These are phyloP conservation scores for Lepidium africanum DNA, from an alignment of 345 rosid genomes.

Conservation along the genomic window DNA sequence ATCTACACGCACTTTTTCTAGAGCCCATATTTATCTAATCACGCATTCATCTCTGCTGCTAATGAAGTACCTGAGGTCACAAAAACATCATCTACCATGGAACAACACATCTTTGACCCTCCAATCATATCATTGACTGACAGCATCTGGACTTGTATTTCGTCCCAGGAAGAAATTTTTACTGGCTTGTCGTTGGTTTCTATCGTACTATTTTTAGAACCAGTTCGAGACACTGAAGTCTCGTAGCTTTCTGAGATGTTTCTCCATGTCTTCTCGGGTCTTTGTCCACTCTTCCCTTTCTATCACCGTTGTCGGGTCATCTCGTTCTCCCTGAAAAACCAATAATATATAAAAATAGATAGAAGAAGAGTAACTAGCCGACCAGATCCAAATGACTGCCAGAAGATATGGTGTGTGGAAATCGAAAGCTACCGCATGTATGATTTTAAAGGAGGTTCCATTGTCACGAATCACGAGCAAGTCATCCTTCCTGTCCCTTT, in stretches of 20 bases:
- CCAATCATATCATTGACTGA: background rate
- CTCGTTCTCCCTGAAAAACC: constrained; percentile 52
- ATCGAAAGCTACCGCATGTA: constrained; percentile 41
- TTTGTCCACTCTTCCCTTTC: constrained; percentile 84
- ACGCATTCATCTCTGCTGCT: background rate
- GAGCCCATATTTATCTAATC: background rate
- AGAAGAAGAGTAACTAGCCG: background rate
- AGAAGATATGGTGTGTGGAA: background rate
- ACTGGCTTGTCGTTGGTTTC: background rate
- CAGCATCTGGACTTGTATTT: background rate
- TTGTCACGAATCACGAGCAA: constrained; percentile 77
- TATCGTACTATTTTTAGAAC: constrained; percentile 35
- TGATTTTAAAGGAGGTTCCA: constrained; percentile 74
- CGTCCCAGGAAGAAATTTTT: background rate
- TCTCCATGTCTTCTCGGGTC: constrained; percentile 79
- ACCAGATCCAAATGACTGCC: background rate
- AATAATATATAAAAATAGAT: background rate
- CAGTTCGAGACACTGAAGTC: constrained; percentile 81
- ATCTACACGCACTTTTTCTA: background rate
- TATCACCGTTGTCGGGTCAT: constrained; percentile 69
- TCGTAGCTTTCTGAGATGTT: constrained; percentile 76
- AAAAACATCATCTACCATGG: background rate
- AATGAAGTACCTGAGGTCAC: background rate
- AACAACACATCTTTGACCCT: background rate
- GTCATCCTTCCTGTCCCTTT: constrained; percentile 74